Conservation (phyloP, 371 early-diverging fungal genomes). For the Blastocladiella emersonii region DNA sequence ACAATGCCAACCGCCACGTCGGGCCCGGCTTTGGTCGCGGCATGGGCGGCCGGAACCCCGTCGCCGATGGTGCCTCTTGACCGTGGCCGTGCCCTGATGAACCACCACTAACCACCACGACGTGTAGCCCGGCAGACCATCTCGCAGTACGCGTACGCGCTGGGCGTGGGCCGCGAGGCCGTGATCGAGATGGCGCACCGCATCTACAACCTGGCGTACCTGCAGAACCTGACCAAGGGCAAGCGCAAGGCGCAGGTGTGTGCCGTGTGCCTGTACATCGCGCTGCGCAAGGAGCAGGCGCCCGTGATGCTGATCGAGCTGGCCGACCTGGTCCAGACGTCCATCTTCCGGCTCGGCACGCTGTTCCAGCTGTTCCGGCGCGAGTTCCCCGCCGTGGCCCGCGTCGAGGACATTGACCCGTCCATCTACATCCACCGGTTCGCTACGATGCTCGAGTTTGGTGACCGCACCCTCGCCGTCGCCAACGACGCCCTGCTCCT, state of each 20-base stretch:
- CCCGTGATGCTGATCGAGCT: constrained; percentile 98
- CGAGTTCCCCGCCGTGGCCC: constrained; percentile 43
- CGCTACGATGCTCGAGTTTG: constrained; percentile 85
- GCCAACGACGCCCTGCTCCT: constrained; percentile 72
- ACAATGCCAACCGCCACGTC: too few relatives aligned
- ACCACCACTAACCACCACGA: not conserved
- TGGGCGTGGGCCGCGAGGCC: constrained; percentile 24
- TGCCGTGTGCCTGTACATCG: constrained; percentile 94
- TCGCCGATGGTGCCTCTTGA: not conserved
- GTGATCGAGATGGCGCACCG: constrained; percentile 71
- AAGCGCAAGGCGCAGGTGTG: constrained; percentile 72
- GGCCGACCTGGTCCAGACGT: constrained; percentile 61
- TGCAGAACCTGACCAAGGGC: constrained; percentile 86
- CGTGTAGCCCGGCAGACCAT: constrained; percentile 41
- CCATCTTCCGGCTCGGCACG: constrained; percentile 84
- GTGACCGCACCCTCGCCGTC: constrained; percentile 67
- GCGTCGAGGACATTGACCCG: constrained; percentile 88
- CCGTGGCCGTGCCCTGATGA: not conserved
- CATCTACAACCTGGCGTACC: constrained; percentile 85
- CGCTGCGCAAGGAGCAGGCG: constrained; percentile 80
- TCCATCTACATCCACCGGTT: constrained; percentile 92
- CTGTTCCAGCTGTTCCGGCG: constrained; percentile 78
- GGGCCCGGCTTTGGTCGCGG: too few relatives aligned
- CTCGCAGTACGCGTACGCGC: constrained; percentile 45
- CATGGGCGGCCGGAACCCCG: not conserved